A percentile compares a stretch with the other conserved stretches of the same genome.
These are phyloP conservation scores for Angomonas deanei DNA, from an alignment of 208 protist genomes.

Conservation along the genomic window DNA sequence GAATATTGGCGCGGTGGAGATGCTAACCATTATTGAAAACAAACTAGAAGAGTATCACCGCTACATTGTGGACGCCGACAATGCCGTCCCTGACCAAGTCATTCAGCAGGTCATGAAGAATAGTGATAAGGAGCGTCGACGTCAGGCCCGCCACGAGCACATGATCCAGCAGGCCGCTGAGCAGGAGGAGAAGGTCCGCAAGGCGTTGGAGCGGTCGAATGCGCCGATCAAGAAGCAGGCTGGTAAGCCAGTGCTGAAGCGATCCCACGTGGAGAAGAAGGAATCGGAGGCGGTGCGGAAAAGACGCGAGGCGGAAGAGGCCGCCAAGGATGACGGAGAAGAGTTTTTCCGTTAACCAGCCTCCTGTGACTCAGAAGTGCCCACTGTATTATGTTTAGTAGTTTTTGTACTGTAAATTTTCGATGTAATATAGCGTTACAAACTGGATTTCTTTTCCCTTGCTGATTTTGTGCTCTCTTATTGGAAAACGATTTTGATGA, in stretches of 20 bases:
- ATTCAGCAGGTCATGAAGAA: conserved; percentile 76
- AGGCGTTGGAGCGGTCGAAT: conserved; percentile 74
- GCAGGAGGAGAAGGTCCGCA: conserved; percentile 68
- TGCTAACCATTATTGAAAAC: conserved; percentile 91
- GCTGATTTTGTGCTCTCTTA: too few relatives aligned
- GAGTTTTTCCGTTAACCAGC: conserved; percentile 37
- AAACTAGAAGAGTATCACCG: conserved; percentile 88
- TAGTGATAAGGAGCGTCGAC: conserved; percentile 81
- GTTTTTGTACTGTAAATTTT: neutral
- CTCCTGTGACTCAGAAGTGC: neutral
- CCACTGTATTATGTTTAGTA: neutral
- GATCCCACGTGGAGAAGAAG: conserved; percentile 53
- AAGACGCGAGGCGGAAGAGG: conserved; percentile 16
- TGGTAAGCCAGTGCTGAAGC: conserved; percentile 80
- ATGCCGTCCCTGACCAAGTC: conserved; percentile 59
- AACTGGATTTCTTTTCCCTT: conserved; percentile 13
- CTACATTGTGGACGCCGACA: conserved; percentile 56
- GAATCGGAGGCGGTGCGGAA: conserved; percentile 27
- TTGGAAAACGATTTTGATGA: neutral
- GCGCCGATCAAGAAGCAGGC: conserved; percentile 62
- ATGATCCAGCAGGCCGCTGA: conserved; percentile 67
- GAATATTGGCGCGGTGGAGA: conserved; percentile 86
- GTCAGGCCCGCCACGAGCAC: conserved; percentile 61
- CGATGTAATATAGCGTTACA: too few relatives aligned
- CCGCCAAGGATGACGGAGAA: conserved; percentile 26